Percentiles rank a stretch among this genome's conserved stretches.
phyloP scores from a whole-genome alignment of 768 basidiomycete genomes.

The Termitomyces eurrhizus region DNA sequence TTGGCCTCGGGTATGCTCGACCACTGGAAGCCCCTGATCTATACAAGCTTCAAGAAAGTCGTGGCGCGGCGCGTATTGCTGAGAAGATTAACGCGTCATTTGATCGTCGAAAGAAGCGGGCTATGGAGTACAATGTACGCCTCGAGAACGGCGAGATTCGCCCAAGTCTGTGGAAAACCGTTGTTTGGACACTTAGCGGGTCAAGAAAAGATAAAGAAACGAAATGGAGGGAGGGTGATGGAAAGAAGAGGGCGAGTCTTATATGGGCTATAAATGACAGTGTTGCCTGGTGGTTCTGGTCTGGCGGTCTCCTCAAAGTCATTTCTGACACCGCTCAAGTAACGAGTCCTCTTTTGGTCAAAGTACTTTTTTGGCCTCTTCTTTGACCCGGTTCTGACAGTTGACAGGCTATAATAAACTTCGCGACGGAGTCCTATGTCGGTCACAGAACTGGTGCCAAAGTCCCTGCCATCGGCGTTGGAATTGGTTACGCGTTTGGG shows the following conservation, averaged over 20 bases:
- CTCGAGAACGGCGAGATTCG: constrained; percentile 62
- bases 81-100: constrained; percentile 62
- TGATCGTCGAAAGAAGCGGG: constrained; percentile 48
- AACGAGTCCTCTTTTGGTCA: constrained; percentile 74
- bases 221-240: constrained; percentile 60
- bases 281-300: constrained; percentile 78
- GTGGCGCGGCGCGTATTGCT: constrained; percentile 58
- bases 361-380: constrained; percentile 38
- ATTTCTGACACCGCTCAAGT: constrained; percentile 71
- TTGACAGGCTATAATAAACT: constrained; percentile 64
- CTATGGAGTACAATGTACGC: constrained; percentile 66
- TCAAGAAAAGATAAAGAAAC: constrained; percentile 52
- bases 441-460: constrained; percentile 35
- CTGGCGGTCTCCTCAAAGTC: constrained; percentile 52
- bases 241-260: constrained; percentile 61
- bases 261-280: constrained; percentile 71
- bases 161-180: constrained; percentile 45
- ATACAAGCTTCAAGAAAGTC: constrained; percentile 68
- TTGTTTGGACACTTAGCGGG: constrained; percentile 62
- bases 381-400: neutral
- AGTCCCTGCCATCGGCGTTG: constrained; percentile 43
- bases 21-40: constrained; percentile 80
- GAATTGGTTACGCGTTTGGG: constrained; percentile 72
- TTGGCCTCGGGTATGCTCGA: constrained; percentile 72
- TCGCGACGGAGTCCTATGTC: constrained; percentile 57